Evolutionary conservation across 345 rosid genomes (phyloP).

Genomic region (Ricinus communis): DNA sequence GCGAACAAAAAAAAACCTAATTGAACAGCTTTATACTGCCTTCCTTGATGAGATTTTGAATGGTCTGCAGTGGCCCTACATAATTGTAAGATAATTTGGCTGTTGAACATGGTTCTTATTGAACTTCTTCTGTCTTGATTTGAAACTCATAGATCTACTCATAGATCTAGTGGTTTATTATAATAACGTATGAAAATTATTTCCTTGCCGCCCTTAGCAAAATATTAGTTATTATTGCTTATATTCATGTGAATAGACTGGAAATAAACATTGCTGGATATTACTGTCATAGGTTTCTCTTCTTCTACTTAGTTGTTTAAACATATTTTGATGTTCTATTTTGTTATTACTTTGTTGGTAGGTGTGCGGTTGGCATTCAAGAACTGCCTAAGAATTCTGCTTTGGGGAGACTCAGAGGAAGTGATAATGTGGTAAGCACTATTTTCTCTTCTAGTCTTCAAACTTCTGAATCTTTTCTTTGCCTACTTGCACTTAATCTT

Average conservation of each 20-base stretch:
- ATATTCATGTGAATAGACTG: too few relatives aligned
- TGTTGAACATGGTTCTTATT: neutral
- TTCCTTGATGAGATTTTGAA: neutral
- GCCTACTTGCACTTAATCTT: neutral
- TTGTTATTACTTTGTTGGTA: slow-evolving; percentile 25
- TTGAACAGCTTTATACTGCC: too few relatives aligned
- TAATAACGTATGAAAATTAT: neutral
- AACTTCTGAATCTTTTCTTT: neutral
- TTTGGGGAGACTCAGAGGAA: slow-evolving; percentile 87
- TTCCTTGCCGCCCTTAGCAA: neutral
- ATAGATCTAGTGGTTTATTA: neutral
- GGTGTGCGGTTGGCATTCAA: slow-evolving; percentile 88
- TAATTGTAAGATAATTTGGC: neutral
- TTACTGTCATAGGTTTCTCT: neutral
- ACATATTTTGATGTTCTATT: neutral
- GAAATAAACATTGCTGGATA: neutral
- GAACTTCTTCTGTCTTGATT: neutral
- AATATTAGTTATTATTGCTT: neutral
- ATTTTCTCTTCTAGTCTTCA: neutral
- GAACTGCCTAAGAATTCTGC: slow-evolving; percentile 79
- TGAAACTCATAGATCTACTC: neutral
- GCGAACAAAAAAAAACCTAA: too few relatives aligned
- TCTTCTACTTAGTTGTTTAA: neutral
- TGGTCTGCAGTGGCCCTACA: neutral
- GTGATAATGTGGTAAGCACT: slow-evolving; percentile 79